Base-by-base conservation (phyloP, 169 alveolate species). In the Plasmodium inui region DNA sequence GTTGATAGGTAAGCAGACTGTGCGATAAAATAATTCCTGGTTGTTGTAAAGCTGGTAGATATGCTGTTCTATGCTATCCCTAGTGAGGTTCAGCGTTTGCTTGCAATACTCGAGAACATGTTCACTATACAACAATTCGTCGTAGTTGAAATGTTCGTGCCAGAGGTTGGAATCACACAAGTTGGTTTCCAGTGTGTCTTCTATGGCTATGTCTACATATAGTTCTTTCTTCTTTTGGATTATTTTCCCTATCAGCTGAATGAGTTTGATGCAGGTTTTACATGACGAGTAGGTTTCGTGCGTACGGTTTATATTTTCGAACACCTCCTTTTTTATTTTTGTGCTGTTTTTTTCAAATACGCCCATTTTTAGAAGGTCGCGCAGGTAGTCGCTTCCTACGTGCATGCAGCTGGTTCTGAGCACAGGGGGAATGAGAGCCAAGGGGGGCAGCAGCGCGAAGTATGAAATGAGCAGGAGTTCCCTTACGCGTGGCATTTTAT, bases 181-280 rank as follows among this genome's bases (percentile, higher is more conserved):
- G 34, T 85, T 85, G 3, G 37, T 72, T 85, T 85, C 93, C 61
- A 85, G 41, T 14, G 84, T 32, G 26, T 85, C 93, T n/a, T 85
- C 93, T 72, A 85, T 85, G 22, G 84, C 84, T 30, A 85, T 85
- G 50, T 85, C 93, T 9, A 85, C 67, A 73, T 85, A 85, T 46
- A 32, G 30, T 9, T 85, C 93, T 85, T 46, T 85, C 74, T 85
- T 85, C 5, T 72, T 84, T 85, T 85, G 9, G 9, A 85, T 85
- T 73, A 85, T 85, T 85, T 74, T 50, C 9, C 17, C 30, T 50
- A 85, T 44, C 17, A 85, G 61, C 32, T 85, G 93, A 74, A 85
- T 74, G 3, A 85, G 61, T 22, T 85, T 85, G 55, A 85, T 85
- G 41, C 93, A 85, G 50, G 93, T 85, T 85, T 53, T 85, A n/a